Evolutionary conservation across 2,329 filamentous ascomycete genomes (phyloP), one percentile per base, ranked within the genome.

Genomic region (Colletotrichum graminicola): DNA sequence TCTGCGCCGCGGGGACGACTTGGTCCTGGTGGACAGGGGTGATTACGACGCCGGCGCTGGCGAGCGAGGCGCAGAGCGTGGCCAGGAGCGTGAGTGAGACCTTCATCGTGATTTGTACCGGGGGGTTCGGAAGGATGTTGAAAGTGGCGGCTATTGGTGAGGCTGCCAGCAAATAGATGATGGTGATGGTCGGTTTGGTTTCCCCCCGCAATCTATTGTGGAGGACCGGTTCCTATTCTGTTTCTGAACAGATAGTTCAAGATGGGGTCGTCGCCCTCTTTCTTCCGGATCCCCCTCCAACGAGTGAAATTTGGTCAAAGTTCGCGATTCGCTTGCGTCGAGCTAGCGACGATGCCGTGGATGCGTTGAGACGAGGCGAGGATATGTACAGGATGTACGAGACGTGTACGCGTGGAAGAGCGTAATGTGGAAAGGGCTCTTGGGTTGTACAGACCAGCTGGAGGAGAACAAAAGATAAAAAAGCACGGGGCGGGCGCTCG

Each of bases 41-140:
- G 76, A 87, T 85, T 76, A 90, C 86, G 60, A 90, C 82, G 66
- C 84, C 87, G 36, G 88, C 88, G 73, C 80, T 84, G 76, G 78
- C 86, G 61, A 87, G 76, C 3, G 86, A 84, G 61, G 81, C 80
- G 76, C 82, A 82, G 36, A 83, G 79, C 65, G 84, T 84, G 56
- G 87, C 71, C 68, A 86, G 70, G 23, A 83, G 77, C 23, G 82
- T 68, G 62, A 80, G 72, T 51, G 75, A 70, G 73, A 77, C 75
- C 81, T 83, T 84, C 84, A 86, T 86, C 59, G 77, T 82, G 62
- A 32, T 7, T 36, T 54, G 11, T 29, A 23, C 16, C 47, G 62
- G 18, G 16, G n/a, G n/a, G 41, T 7, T 0, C 18, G 45, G 21
- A 45, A 0, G 18, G 43, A 32, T 3, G 11, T 16, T 8, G 45